Percentiles rank a stretch among this genome's conserved stretches.
Conservation (phyloP, 2,329 filamentous ascomycete genomes). For the Clarireedia homoeocarpa region DNA sequence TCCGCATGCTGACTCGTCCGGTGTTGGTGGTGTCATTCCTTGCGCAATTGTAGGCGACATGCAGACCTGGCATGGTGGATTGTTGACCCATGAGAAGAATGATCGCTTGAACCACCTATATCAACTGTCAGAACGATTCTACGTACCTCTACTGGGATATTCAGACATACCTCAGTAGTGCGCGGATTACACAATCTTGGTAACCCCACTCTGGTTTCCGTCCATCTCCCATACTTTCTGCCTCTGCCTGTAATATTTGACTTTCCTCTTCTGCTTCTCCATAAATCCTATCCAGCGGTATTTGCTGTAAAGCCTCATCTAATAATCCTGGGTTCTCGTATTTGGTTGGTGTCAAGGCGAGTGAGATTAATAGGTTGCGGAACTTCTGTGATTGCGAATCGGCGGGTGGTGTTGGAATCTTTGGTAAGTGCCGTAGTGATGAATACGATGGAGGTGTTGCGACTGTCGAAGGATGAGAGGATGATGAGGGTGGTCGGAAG, state of each 20-base stretch:
- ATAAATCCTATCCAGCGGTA: slow-evolving; percentile 88
- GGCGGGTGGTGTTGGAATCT: slow-evolving; percentile 67
- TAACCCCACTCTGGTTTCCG: slow-evolving; percentile 88
- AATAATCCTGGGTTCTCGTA: slow-evolving; percentile 95
- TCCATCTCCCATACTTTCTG: slow-evolving; percentile 75
- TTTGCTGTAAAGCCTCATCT: slow-evolving; percentile 80
- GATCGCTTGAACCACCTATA: slow-evolving; percentile 89
- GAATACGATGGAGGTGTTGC: slow-evolving; percentile 50
- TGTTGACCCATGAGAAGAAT: slow-evolving; percentile 97
- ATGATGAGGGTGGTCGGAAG: slow-evolving; percentile 41
- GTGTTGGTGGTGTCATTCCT: slow-evolving; percentile 76
- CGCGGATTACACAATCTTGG: slow-evolving; percentile 90
- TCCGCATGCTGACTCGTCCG: slow-evolving; percentile 83
- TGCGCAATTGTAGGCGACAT: slow-evolving; percentile 73
- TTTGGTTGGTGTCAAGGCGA: slow-evolving; percentile 82
- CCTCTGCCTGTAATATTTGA: slow-evolving; percentile 79
- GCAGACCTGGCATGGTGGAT: slow-evolving; percentile 78
- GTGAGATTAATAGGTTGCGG: slow-evolving; percentile 71
- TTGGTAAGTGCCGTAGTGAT: slow-evolving; percentile 55
- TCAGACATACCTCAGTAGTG: slow-evolving; percentile 65
- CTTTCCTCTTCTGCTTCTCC: slow-evolving; percentile 88
- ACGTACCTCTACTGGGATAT: slow-evolving; percentile 11
- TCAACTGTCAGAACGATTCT: slow-evolving; percentile 14
- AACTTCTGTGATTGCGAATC: slow-evolving; percentile 67
- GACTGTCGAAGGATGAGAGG: slow-evolving; percentile 26